Conservation (phyloP, 805 yeast genomes). For the Groenewaldozyma salmanticensis region DNA sequence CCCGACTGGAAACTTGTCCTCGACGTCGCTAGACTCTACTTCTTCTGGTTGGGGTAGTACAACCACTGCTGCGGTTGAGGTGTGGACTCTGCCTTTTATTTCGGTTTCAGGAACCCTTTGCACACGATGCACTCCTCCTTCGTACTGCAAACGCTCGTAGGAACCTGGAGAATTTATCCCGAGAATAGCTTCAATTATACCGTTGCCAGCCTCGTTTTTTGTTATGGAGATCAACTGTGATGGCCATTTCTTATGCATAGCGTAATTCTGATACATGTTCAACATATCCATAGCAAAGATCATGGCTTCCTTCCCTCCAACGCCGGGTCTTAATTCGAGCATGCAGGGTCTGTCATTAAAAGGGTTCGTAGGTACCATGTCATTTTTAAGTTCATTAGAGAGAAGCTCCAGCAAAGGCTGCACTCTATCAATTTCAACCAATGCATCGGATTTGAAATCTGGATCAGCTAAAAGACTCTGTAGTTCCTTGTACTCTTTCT, state of each 20-base stretch:
- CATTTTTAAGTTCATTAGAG: conserved; percentile 36
- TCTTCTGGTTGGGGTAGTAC: conserved; percentile 76
- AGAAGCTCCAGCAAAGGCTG: conserved; percentile 37
- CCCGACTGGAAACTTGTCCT: conserved; percentile 68
- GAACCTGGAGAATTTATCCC: conserved; percentile 68
- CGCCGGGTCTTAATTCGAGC: conserved; percentile 85
- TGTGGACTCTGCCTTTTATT: conserved; percentile 86
- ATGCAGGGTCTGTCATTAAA: conserved; percentile 71
- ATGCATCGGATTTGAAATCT: conserved; percentile 48
- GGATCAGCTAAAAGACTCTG: conserved; percentile 39
- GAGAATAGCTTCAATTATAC: conserved; percentile 68
- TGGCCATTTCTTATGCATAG: conserved; percentile 59
- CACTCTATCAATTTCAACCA: conserved; percentile 41
- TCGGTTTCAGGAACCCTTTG: conserved; percentile 93
- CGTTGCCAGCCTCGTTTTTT: conserved; percentile 41
- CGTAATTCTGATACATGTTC: conserved; percentile 71
- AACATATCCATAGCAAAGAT: conserved; percentile 74
- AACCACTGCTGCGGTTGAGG: conserved; percentile 92
- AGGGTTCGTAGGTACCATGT: conserved; percentile 63
- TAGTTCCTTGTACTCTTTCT: conserved; percentile 31
- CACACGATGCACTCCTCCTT: conserved; percentile 94
- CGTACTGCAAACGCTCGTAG: conserved; percentile 62
- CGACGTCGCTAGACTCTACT: conserved; percentile 34
- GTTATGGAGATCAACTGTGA: conserved; percentile 47
- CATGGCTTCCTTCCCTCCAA: conserved; percentile 91